Evolutionary conservation across 2,329 filamentous ascomycete species (phyloP).

Genomic region (Scedosporium boydii): DNA sequence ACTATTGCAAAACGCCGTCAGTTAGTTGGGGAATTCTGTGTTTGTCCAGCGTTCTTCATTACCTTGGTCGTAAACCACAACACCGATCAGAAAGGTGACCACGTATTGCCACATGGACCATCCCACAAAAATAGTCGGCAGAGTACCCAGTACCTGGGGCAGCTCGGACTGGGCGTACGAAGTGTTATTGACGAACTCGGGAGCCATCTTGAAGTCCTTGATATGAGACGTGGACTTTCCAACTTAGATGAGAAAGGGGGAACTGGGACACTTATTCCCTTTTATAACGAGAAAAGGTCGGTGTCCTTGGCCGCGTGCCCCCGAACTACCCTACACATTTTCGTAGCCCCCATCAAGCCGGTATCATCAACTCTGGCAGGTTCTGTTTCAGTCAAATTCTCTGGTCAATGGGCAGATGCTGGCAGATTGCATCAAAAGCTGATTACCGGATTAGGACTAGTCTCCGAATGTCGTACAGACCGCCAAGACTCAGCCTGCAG

Average conservation of each 20-base stretch:
- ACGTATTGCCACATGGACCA: constrained; percentile 21
- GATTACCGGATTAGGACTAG: constrained; percentile 18
- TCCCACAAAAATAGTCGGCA: constrained; percentile 4
- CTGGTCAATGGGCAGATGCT: no score
- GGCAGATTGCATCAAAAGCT: background rate
- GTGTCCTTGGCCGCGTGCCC: no score
- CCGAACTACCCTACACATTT: no score
- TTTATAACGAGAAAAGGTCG: background rate
- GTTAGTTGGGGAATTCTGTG: background rate
- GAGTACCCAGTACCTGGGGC: background rate
- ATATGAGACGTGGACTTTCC: background rate
- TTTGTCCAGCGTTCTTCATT: background rate
- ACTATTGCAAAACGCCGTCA: constrained; percentile 25
- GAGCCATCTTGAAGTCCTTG: background rate
- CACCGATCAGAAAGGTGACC: constrained; percentile 20
- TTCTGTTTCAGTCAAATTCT: no score
- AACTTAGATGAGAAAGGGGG: no score
- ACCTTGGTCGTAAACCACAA: constrained; percentile 32
- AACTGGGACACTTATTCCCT: background rate
- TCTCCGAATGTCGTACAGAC: constrained; percentile 17
- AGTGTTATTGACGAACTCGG: background rate
- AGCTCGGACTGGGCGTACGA: background rate
- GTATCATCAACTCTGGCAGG: no score
- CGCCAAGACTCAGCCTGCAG: constrained; percentile 2
- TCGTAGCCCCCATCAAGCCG: no score